Percentiles rank a stretch among this genome's conserved stretches.
Conservation (phyloP, 345 rosid species). For the Acer yangbiense region DNA sequence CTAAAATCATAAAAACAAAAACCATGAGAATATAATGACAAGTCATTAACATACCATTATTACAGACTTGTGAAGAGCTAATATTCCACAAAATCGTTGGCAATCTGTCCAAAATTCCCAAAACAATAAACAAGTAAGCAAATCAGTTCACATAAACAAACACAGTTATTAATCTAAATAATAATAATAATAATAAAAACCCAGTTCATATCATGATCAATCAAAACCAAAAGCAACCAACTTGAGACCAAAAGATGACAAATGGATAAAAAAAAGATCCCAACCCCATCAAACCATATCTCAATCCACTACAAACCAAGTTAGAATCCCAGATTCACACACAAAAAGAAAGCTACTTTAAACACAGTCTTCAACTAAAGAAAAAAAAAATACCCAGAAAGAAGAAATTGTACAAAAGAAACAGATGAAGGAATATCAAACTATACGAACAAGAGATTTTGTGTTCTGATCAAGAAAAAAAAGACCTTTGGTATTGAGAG, state of each 20-base stretch:
- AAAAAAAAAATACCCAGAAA: neutral
- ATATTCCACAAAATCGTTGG: neutral
- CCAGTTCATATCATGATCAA: conserved; percentile 11
- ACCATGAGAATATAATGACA: neutral
- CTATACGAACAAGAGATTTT: neutral
- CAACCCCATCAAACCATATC: neutral
- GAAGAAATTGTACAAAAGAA: neutral
- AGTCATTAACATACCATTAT: conserved; percentile 30
- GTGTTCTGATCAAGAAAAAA: conserved; percentile 5
- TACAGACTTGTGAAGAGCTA: neutral
- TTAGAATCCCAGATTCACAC: neutral
- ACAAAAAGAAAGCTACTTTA: neutral
- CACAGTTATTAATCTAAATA: neutral
- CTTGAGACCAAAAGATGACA: neutral
- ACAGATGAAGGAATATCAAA: neutral
- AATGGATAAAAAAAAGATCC: neutral
- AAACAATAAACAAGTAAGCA: conserved; percentile 5
- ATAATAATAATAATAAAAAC: neutral
- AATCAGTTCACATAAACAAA: neutral
- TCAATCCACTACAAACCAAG: neutral
- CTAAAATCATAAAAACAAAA: conserved; percentile 7
- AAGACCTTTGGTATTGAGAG: neutral
- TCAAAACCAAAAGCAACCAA: conserved; percentile 6
- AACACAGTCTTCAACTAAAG: neutral
- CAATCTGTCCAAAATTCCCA: conserved; percentile 20